phyloP scores from a whole-genome alignment of 2,329 filamentous ascomycete genomes.

The Monosporascus sp. region DNA sequence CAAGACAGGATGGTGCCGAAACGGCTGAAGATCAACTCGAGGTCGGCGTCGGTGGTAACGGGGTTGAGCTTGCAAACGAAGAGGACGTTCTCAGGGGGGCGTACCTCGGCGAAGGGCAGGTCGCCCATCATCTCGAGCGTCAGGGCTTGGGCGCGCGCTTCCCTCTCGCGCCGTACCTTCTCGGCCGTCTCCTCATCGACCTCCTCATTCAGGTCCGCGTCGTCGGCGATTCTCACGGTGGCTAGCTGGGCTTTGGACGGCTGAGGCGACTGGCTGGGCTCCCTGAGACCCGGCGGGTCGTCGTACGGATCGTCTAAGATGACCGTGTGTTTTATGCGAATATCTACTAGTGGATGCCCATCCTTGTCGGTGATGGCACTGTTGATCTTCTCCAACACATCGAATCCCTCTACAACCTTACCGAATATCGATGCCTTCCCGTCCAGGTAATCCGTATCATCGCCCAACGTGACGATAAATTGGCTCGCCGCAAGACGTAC shows the following conservation, averaged over 20 bases:
- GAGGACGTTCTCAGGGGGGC: slow-evolving; percentile 92
- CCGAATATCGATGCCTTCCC: slow-evolving; percentile 94
- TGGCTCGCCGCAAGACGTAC: slow-evolving; percentile 81
- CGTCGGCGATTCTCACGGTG: slow-evolving; percentile 86
- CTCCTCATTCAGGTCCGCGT: slow-evolving; percentile 70
- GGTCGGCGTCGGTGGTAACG: slow-evolving; percentile 88
- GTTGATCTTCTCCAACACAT: slow-evolving; percentile 90
- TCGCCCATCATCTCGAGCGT: slow-evolving; percentile 98
- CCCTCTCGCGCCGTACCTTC: slow-evolving; percentile 75
- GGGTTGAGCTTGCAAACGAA: slow-evolving; percentile 99
- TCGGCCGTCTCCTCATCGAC: slow-evolving; percentile 76
- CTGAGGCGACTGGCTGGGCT: slow-evolving; percentile 73
- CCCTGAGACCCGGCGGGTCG: slow-evolving; percentile 71
- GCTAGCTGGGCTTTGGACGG: slow-evolving; percentile 82
- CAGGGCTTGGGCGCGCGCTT: slow-evolving; percentile 88
- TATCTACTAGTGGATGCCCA: slow-evolving; percentile 86
- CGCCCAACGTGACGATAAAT: slow-evolving; percentile 87
- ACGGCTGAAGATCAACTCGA: slow-evolving; percentile 93
- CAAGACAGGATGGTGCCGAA: slow-evolving; percentile 95
- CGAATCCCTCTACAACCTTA: slow-evolving; percentile 92
- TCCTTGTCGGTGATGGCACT: slow-evolving; percentile 80
- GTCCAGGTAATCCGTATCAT: slow-evolving; percentile 85
- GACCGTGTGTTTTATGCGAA: slow-evolving; percentile 88
- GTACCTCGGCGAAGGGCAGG: slow-evolving; percentile 93
- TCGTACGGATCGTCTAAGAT: slow-evolving; percentile 88